phyloP scores from a whole-genome alignment of 2,329 filamentous ascomycete species.

The Arachnomyces sp. region DNA sequence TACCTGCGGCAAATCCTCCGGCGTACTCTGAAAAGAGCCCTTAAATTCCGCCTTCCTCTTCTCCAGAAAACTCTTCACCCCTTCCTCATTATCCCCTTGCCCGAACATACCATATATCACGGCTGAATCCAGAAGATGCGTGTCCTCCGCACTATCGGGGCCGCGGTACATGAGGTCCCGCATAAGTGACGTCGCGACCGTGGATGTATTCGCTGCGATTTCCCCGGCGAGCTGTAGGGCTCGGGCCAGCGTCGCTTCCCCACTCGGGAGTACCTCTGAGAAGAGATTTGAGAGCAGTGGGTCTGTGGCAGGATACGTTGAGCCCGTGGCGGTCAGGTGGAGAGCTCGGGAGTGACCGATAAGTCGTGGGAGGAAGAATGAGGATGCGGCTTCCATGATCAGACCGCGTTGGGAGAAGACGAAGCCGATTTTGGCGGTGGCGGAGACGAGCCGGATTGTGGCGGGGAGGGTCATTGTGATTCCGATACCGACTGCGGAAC shows the following conservation, averaged over 20 bases:
- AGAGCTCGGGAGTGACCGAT: conserved; percentile 58
- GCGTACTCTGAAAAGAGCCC: conserved; percentile 43
- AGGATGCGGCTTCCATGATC: conserved; percentile 63
- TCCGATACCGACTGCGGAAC: conserved; percentile 50
- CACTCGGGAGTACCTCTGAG: conserved; percentile 53
- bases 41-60: conserved; percentile 58
- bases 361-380: conserved; percentile 64
- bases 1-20: conserved; percentile 49
- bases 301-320: conserved; percentile 48
- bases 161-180: conserved; percentile 60
- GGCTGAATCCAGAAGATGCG: conserved; percentile 58
- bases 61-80: conserved; percentile 61
- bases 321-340: conserved; percentile 60
- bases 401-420: conserved; percentile 65
- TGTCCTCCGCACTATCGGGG: conserved; percentile 54
- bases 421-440: conserved; percentile 61
- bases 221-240: conserved; percentile 61
- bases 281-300: conserved; percentile 55
- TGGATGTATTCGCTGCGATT: conserved; percentile 59
- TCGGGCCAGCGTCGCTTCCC: conserved; percentile 54
- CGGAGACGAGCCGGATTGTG: conserved; percentile 50
- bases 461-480: conserved; percentile 54
- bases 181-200: conserved; percentile 59
- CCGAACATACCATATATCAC: conserved; percentile 35
- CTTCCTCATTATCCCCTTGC: conserved; percentile 57